Evolutionary conservation across 2,329 filamentous ascomycete genomes (phyloP), one percentile per base, ranked within the genome.

Genomic region (Waltergamsia citrina): DNA sequence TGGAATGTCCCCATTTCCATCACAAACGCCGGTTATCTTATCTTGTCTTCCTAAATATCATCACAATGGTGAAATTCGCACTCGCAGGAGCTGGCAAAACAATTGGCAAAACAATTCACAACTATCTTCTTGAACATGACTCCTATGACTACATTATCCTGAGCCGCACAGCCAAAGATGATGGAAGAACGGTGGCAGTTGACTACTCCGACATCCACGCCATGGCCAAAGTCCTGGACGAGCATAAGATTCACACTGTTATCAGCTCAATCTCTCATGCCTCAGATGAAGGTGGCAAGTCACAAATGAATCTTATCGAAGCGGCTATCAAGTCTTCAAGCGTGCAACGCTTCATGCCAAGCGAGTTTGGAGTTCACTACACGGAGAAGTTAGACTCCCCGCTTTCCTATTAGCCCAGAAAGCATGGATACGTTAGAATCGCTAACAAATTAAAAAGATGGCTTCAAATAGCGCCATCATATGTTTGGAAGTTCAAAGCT

Each of bases 341-440:
- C 21, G 29, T 26, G 20, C 21, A 29, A 5, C 34, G 34, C n/a
- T 36, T 36, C 29, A 27, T 36, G 12, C 27, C 34, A 21, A 36
- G 34, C 17, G 25, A 32, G 16, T 24, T 36, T 21, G 34, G 28
- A 18, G 18, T 29, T 18, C 10, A 20, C 28, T 17, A 36, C 29
- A 4, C n/a, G 12, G 12, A 25, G 32, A 17, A 29, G 17, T 14
- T 3, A 29, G 4, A 21, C 11, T 29, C 7, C 23, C 12, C 15
- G 17, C 4, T 21, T 20, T 17, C 18, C 29, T n/a, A 35, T 35
- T 27, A 35, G 9, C 23, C 9, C 9, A n/a, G 9, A 25, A n/a
- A 9, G 23, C 9, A n/a, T n/a, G 9, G n/a, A 25, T n/a, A 25
- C 9, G 9, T 9, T 25, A 9, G 23, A 25, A n/a, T n/a, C 23